Base-by-base conservation (phyloP, 257 asterid species). In the Nicotiana benthamiana region DNA sequence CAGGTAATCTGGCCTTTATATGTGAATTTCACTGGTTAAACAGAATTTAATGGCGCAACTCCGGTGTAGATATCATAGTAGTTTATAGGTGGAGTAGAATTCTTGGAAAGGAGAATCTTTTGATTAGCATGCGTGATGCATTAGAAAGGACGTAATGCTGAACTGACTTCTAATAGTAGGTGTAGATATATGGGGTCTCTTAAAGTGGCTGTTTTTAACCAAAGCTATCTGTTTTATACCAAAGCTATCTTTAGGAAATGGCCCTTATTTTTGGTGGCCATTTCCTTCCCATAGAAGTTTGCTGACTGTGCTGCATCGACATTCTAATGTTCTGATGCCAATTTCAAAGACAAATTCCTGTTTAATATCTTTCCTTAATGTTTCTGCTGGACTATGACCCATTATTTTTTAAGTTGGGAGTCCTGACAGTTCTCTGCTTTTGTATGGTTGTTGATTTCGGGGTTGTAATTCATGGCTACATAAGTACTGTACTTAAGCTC, bases 1-100 rank as follows among this genome's bases (percentile, higher is more conserved):
- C 54, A 83, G 79, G 36, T 87, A 79, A 83, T 20, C 26, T 48
- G 52, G 20, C 77, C 34, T 70, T 2, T 62, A 4, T 68, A 51
- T 70, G 34, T 70, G 77, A 43, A 43, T 70, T 11, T 70, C 53
- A 43, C 4, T 70, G 56, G 76, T 40, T 68, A 40, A 68, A 20
- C 32, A 36, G 56, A 68, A 22, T 54, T 70, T n/a, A n/a, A n/a
- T n/a, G n/a, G 6, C 0, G 34, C 59, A 70, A 68, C 20, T 22
- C 59, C 24, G 59, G 77, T 70, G 77, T 43, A 70, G 77, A 70
- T 22, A 70, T 56, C 32, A 43, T 13, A 54, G 36, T 70, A 46
- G 59, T 43, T 70, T 43, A 22, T 70, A 70, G 77, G 59, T 43
- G 3, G 20, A 70, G 59, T 70, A 70, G 77, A 70, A 12, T 70